These are phyloP conservation scores for Euphorbia pulcherrima DNA, from an alignment of 345 rosid genomes.

Conservation along the genomic window DNA sequence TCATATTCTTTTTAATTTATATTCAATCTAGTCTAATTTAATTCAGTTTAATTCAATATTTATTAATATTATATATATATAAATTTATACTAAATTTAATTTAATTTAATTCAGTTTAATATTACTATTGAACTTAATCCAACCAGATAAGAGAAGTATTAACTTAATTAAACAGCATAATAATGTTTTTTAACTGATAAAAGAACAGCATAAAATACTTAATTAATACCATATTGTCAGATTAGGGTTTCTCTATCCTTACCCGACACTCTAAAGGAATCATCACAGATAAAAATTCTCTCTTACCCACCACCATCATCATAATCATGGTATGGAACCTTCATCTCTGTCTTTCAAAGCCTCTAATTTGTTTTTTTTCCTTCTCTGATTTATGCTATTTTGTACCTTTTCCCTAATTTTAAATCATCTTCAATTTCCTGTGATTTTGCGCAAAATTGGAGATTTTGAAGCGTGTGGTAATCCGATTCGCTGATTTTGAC, in stretches of 20 bases:
- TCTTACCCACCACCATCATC: constrained; percentile 5
- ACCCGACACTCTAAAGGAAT: constrained; percentile 11
- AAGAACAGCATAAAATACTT: no score
- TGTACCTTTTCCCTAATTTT: neutral
- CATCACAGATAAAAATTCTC: constrained; percentile 16
- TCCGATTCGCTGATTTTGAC: constrained; percentile 23
- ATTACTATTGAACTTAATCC: no score
- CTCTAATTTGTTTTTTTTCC: neutral
- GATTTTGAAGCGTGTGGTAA: neutral
- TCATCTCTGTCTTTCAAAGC: constrained; percentile 18
- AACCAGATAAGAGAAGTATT: neutral
- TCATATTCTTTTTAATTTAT: no score
- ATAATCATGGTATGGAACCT: constrained; percentile 30
- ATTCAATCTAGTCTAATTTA: no score
- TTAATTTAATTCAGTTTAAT: no score
- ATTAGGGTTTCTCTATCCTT: constrained; percentile 26
- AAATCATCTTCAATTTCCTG: neutral
- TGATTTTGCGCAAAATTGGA: neutral
- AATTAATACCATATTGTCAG: constrained; percentile 6
- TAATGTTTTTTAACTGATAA: no score
- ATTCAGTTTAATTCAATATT: no score
- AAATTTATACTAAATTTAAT: no score
- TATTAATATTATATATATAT: no score
- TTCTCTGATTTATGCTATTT: neutral
- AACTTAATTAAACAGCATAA: neutral